Conservation (phyloP, 345 rosid species). For the Erodium maritimum region DNA sequence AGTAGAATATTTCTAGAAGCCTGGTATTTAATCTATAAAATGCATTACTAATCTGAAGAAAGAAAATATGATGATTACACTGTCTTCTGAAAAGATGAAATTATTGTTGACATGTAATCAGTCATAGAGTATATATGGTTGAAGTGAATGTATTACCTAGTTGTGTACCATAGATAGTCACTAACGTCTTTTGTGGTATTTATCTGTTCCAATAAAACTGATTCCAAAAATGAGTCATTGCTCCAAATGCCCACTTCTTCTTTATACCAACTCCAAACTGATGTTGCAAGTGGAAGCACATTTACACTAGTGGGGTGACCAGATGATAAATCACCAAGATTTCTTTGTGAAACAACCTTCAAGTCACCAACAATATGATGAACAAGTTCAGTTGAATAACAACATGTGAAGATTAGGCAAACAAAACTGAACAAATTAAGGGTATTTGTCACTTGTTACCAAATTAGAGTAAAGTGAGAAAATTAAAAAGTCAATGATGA, state of each 20-base stretch:
- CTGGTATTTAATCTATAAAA: too few species aligned
- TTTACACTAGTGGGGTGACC: slow-evolving; percentile 10
- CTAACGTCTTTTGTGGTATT: slow-evolving; percentile 46
- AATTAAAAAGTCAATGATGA: too few species aligned
- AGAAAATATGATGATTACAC: too few species aligned
- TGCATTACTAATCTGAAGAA: too few species aligned
- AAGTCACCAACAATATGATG: background rate
- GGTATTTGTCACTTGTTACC: too few species aligned
- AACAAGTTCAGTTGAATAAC: background rate
- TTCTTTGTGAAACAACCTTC: slow-evolving; percentile 48
- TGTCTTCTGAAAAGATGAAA: too few species aligned
- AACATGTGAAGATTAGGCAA: background rate
- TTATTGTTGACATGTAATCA: too few species aligned
- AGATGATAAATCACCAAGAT: slow-evolving; percentile 21
- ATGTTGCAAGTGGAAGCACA: slow-evolving; percentile 13
- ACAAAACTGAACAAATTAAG: too few species aligned
- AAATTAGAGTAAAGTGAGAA: too few species aligned
- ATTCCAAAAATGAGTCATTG: slow-evolving; percentile 28
- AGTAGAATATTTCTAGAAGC: too few species aligned
- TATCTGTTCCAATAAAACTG: slow-evolving; percentile 44
- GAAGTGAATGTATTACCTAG: slow-evolving; percentile 21
- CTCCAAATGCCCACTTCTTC: slow-evolving; percentile 45
- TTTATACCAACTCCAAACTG: slow-evolving; percentile 42
- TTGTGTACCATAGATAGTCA: slow-evolving; percentile 53
- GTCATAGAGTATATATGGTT: background rate